A percentile compares a stretch with the other conserved stretches of the same genome.
Evolutionary conservation across 257 asterid species (phyloP).

Genomic region (Solanum chiquidenum): DNA sequence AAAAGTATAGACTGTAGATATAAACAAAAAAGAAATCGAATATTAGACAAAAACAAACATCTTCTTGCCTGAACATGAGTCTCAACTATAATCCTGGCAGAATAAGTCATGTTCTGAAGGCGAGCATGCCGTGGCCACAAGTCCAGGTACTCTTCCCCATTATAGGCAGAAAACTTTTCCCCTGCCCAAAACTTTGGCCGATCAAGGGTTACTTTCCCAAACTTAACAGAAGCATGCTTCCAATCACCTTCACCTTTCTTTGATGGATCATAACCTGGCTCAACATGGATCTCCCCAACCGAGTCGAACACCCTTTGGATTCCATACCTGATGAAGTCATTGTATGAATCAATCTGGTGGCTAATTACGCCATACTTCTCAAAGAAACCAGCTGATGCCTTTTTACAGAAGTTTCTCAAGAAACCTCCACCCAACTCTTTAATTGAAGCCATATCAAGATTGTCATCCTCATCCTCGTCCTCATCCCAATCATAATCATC

Average conservation of each 20-base stretch:
- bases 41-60: neutral
- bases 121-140: slow-evolving; percentile 84
- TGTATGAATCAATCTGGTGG: slow-evolving; percentile 80
- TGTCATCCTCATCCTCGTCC: slow-evolving; percentile 40
- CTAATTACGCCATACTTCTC: slow-evolving; percentile 68
- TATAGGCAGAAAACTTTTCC: slow-evolving; percentile 44
- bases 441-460: slow-evolving; percentile 21
- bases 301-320: slow-evolving; percentile 65
- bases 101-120: slow-evolving; percentile 83
- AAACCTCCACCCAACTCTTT: slow-evolving; percentile 32
- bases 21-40: neutral
- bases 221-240: slow-evolving; percentile 63
- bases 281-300: slow-evolving; percentile 58
- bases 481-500: slow-evolving; percentile 34
- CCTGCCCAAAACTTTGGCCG: slow-evolving; percentile 53
- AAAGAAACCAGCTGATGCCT: slow-evolving; percentile 61
- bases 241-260: slow-evolving; percentile 72
- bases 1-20: neutral
- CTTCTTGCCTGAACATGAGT: slow-evolving; percentile 48
- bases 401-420: slow-evolving; percentile 45
- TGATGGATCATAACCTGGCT: slow-evolving; percentile 80
- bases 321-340: slow-evolving; percentile 58
- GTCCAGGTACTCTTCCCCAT: slow-evolving; percentile 31
- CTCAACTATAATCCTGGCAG: slow-evolving; percentile 62
- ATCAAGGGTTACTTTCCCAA: slow-evolving; percentile 69